These are phyloP conservation scores for grape (Vitis vinifera) DNA, from an alignment of 164 flowering plant species.

Conservation along the genomic window DNA sequence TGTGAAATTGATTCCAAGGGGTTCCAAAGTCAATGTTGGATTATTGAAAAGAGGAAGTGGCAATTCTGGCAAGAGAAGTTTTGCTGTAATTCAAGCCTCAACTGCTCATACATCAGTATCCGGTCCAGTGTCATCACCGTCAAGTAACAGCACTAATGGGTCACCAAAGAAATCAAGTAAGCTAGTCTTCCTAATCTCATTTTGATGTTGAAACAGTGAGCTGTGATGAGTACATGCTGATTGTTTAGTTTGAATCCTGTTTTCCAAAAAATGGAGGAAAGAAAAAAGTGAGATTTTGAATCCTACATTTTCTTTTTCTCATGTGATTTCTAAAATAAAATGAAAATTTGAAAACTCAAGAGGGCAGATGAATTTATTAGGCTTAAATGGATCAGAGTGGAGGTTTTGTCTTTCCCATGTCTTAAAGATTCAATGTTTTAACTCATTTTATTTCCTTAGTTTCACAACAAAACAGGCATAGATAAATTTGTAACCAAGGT, in stretches of 20 bases:
- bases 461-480: no score
- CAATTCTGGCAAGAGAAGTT: conserved; percentile 27
- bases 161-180: conserved; percentile 75
- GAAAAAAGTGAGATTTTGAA: no score
- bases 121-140: conserved; percentile 52
- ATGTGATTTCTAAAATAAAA: no score
- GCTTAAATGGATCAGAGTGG: no score
- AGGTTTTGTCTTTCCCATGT: no score
- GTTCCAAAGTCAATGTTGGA: conserved; percentile 24
- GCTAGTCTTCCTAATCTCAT: conserved; percentile 4
- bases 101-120: conserved; percentile 51
- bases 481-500: no score
- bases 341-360: no score
- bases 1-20: conserved; percentile 35
- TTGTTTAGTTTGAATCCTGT: not conserved
- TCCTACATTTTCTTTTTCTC: no score
- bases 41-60: conserved; percentile 23
- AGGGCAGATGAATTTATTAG: no score
- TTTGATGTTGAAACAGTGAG: not conserved
- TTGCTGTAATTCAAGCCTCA: conserved; percentile 49
- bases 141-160: conserved; percentile 37
- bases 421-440: no score
- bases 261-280: no score
- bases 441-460: no score
- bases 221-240: not conserved